phyloP scores from a whole-genome alignment of 768 basidiomycete species.

The Mycena amicta region DNA sequence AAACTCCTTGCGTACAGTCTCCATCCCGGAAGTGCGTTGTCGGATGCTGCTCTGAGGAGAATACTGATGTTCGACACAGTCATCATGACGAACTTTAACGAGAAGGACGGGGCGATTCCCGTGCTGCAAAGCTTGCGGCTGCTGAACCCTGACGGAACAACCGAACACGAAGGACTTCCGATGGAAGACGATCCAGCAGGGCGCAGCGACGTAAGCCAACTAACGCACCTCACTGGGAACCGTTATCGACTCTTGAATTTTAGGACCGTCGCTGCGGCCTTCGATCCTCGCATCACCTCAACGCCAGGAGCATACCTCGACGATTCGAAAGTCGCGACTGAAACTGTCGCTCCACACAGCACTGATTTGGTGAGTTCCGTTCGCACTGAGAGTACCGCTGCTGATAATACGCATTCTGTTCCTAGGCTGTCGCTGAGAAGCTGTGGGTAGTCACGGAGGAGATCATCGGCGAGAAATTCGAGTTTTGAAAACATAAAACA shows the following conservation, averaged over 20 bases:
- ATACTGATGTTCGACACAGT: too few species aligned
- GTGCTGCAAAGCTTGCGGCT: background rate
- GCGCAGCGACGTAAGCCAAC: slow-evolving; percentile 7
- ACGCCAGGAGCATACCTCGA: slow-evolving; percentile 1
- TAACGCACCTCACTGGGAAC: background rate
- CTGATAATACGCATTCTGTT: too few species aligned
- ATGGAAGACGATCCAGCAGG: slow-evolving; percentile 12
- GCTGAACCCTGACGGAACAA: background rate
- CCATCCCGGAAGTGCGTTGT: slow-evolving; percentile 7
- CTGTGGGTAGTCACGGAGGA: slow-evolving; percentile 8
- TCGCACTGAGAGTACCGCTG: too few species aligned
- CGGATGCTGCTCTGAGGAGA: too few species aligned
- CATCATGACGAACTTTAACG: slow-evolving; percentile 7
- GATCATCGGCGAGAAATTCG: background rate
- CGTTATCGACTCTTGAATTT: background rate
- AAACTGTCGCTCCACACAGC: background rate
- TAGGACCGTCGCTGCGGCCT: slow-evolving; percentile 7
- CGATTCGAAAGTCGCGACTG: background rate
- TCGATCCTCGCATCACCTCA: slow-evolving; percentile 1
- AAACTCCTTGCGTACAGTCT: background rate
- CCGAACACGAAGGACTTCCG: background rate
- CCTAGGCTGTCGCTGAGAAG: slow-evolving; percentile 1
- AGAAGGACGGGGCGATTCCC: background rate
- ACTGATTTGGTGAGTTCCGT: slow-evolving; percentile 1
- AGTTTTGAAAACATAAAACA: background rate